phyloP scores from a whole-genome alignment of 2,329 filamentous ascomycete genomes.

The Apiospora rasikravindrae region DNA sequence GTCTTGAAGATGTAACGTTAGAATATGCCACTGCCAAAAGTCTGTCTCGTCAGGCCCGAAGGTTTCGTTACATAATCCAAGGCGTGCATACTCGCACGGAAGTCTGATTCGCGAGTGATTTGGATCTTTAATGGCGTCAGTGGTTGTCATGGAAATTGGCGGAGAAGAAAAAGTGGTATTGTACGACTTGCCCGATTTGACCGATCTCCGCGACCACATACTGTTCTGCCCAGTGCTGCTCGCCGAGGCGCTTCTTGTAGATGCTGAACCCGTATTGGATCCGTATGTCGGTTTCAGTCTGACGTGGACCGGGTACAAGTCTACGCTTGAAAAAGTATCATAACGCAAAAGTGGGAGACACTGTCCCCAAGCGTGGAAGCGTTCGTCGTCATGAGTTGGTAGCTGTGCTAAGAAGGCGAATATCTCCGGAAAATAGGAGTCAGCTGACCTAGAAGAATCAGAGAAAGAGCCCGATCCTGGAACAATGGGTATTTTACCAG shows the following conservation, averaged over 20 bases:
- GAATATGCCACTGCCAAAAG: constrained; percentile 54
- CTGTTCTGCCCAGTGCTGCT: neutral
- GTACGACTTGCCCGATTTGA: neutral
- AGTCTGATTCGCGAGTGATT: constrained; percentile 30
- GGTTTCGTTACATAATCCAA: constrained; percentile 40
- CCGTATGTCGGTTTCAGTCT: neutral
- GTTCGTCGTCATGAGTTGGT: neutral
- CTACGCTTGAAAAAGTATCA: neutral
- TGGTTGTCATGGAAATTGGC: neutral
- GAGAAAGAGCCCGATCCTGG: too few species aligned
- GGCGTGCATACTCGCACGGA: constrained; percentile 52
- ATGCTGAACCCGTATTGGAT: neutral
- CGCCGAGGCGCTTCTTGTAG: neutral
- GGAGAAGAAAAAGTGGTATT: neutral
- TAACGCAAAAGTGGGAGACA: neutral
- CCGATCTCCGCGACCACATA: neutral
- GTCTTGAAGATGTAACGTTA: constrained; percentile 41
- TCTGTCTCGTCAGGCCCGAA: constrained; percentile 47
- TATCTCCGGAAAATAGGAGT: neutral
- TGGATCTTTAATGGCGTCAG: neutral
- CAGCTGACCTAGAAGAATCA: neutral
- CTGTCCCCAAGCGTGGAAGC: neutral
- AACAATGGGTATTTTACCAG: neutral
- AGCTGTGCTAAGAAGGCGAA: neutral
- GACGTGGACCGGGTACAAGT: neutral